Conservation (phyloP, 1,284 basidiomycete genomes). For the Taiwanofungus camphoratus region DNA sequence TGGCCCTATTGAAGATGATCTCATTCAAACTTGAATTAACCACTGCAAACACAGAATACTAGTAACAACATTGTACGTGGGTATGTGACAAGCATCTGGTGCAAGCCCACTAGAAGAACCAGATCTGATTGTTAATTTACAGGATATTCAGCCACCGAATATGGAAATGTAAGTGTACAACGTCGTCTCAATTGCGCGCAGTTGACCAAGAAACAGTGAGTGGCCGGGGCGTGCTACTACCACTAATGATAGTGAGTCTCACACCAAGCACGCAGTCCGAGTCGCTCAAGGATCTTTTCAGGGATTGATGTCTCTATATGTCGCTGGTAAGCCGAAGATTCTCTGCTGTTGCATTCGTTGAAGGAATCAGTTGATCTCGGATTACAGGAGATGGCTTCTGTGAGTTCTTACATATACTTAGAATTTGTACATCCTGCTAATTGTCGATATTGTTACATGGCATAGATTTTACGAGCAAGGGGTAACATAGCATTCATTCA, state of each 20-base stretch:
- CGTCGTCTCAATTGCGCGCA: no score
- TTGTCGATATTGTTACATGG: no score
- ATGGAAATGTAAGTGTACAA: conserved; percentile 16
- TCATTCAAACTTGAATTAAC: no score
- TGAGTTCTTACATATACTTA: conserved; percentile 7
- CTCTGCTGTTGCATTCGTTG: no score
- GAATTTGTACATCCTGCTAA: neutral
- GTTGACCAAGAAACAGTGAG: conserved; percentile 14
- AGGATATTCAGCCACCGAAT: conserved; percentile 18
- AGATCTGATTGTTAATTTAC: neutral
- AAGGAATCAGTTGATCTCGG: neutral
- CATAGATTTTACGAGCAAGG: conserved; percentile 16
- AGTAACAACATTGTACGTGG: conserved; percentile 21
- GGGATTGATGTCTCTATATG: conserved; percentile 9
- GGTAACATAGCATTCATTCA: conserved; percentile 9
- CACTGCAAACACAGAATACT: conserved; percentile 10
- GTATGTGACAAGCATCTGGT: conserved; percentile 7
- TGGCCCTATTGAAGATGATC: neutral
- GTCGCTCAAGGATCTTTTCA: neutral
- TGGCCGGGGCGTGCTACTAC: conserved; percentile 11
- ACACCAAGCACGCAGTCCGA: neutral
- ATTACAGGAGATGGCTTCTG: conserved; percentile 14
- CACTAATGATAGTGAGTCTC: conserved; percentile 14
- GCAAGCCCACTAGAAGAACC: no score
- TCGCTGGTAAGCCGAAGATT: conserved; percentile 1